These are phyloP conservation scores for Parmelia sp. DNA, from an alignment of 495 filamentous ascomycete genomes.

Conservation along the genomic window DNA sequence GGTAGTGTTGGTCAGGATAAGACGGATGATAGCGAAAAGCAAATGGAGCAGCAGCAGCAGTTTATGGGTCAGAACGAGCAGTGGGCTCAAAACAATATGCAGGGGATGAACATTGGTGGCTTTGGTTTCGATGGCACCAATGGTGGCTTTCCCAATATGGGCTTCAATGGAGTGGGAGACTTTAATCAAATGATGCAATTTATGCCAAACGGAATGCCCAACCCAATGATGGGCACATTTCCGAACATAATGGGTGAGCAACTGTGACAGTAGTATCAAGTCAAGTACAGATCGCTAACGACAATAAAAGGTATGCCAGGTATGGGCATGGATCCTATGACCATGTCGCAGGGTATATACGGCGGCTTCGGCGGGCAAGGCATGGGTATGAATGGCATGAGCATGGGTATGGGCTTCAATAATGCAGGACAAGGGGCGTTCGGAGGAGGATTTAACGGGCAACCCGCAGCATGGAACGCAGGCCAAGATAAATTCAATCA, in stretches of 20 bases:
- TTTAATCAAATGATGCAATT: slow-evolving; percentile 69
- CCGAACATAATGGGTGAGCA: slow-evolving; percentile 82
- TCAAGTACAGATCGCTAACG: slow-evolving; percentile 10
- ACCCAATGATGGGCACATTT: slow-evolving; percentile 53
- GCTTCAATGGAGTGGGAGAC: slow-evolving; percentile 53
- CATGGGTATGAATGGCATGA: slow-evolving; percentile 92
- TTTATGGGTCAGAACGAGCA: slow-evolving; percentile 14
- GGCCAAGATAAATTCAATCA: slow-evolving; percentile 60
- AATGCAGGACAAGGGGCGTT: slow-evolving; percentile 51
- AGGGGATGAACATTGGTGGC: slow-evolving; percentile 33
- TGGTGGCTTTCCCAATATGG: slow-evolving; percentile 57
- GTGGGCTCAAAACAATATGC: slow-evolving; percentile 28
- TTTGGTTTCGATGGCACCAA: slow-evolving; percentile 45
- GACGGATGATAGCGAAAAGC: slow-evolving; percentile 20
- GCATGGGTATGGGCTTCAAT: slow-evolving; percentile 80
- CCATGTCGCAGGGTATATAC: slow-evolving; percentile 80
- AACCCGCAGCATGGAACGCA: slow-evolving; percentile 64
- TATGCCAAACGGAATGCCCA: slow-evolving; percentile 69
- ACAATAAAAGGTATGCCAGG: slow-evolving; percentile 57
- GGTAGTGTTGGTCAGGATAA: slow-evolving; percentile 20
- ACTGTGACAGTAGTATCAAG: not conserved
- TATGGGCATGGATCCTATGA: slow-evolving; percentile 85
- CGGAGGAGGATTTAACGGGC: slow-evolving; percentile 59
- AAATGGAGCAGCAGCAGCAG: slow-evolving; percentile 26
- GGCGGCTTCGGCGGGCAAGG: slow-evolving; percentile 70